Conservation (phyloP, 306 rosid genomes). For the Oxytropis ochrocephala region DNA sequence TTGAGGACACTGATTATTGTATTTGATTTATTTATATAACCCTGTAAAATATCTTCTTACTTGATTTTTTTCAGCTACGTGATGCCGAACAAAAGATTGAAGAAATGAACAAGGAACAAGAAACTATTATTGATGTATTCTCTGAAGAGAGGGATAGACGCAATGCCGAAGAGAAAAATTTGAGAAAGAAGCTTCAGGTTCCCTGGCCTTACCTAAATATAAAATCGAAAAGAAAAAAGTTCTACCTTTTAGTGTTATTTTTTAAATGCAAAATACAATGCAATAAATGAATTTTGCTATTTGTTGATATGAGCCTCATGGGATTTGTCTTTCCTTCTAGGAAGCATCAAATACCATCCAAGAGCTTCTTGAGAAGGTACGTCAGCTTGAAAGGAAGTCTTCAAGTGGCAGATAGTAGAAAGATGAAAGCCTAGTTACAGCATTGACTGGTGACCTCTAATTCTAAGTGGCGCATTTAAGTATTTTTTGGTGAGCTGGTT, state of each 20-base stretch:
- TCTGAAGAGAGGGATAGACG: slow-evolving; percentile 84
- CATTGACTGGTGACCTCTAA: neutral
- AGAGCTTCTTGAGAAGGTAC: slow-evolving; percentile 60
- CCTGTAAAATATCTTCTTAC: neutral
- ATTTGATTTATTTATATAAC: neutral
- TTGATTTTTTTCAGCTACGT: slow-evolving; percentile 43
- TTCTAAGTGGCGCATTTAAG: neutral
- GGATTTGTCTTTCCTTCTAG: slow-evolving; percentile 31
- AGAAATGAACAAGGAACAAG: slow-evolving; percentile 74
- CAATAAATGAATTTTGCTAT: neutral
- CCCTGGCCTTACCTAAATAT: neutral
- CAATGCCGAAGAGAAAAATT: slow-evolving; percentile 49
- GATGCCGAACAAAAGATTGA: slow-evolving; percentile 43
- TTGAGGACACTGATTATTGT: neutral
- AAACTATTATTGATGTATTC: slow-evolving; percentile 62
- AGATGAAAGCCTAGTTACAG: neutral
- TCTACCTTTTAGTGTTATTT: neutral
- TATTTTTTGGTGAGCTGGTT: neutral
- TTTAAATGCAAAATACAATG: neutral
- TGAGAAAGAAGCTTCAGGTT: slow-evolving; percentile 78
- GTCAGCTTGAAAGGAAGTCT: slow-evolving; percentile 42
- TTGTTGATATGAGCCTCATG: neutral
- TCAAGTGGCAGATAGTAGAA: slow-evolving; percentile 7
- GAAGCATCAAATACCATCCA: slow-evolving; percentile 72
- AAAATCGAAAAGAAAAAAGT: neutral